phyloP scores from a whole-genome alignment of 2,329 filamentous ascomycete species.

The Ceratocystis huliohia region DNA sequence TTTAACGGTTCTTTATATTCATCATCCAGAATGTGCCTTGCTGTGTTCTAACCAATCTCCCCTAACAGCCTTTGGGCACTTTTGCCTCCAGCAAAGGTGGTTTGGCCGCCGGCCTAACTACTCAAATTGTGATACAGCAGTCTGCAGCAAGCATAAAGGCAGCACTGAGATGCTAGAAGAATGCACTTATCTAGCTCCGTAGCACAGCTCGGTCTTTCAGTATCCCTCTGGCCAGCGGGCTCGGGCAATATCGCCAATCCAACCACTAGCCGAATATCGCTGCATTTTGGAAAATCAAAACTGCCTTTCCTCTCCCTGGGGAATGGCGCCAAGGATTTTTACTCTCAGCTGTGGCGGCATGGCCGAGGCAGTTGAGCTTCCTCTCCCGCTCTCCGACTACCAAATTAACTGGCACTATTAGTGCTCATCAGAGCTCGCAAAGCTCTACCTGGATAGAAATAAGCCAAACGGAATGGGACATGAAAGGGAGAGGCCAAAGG shows the following conservation, averaged over 20 bases:
- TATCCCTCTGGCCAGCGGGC: background rate
- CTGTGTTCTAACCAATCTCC: background rate
- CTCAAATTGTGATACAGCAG: background rate
- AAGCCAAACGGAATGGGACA: background rate
- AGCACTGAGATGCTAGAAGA: background rate
- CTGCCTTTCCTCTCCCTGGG: background rate
- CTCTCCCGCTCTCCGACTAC: background rate
- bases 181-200: background rate
- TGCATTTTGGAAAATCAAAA: background rate
- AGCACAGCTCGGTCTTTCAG: background rate
- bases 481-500: background rate
- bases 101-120: background rate
- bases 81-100: background rate
- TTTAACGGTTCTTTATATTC: background rate
- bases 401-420: background rate
- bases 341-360: background rate
- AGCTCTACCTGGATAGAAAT: background rate
- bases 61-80: background rate
- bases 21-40: background rate
- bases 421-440: background rate
- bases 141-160: background rate
- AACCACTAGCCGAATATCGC: background rate
- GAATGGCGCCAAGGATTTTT: constrained; percentile 4
- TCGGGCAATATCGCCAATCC: background rate
- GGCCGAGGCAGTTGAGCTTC: background rate